Percentiles rank a stretch among this genome's conserved stretches.
These are phyloP conservation scores for Lunularia cruciata DNA, from an alignment of 225 moss, liverwort and hornwort genomes.

Conservation along the genomic window DNA sequence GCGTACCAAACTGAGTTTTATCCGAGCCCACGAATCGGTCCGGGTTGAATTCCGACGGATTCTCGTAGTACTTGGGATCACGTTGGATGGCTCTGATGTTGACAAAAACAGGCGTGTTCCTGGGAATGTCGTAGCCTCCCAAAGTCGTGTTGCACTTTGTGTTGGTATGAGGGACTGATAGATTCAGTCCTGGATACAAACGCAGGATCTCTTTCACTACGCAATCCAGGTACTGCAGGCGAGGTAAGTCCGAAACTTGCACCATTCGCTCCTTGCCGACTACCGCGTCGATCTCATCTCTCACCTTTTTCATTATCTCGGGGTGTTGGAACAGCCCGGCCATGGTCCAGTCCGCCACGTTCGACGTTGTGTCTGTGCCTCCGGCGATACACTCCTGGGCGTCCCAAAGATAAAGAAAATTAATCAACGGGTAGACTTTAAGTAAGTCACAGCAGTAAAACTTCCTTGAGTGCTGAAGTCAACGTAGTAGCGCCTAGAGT, in stretches of 20 bases:
- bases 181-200: constrained; percentile 38
- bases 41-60: constrained; percentile 36
- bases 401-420: no score
- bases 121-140: constrained; percentile 40
- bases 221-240: constrained; percentile 9
- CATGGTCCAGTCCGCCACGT: constrained; percentile 17
- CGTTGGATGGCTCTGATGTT: constrained; percentile 51
- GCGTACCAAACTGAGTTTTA: constrained; percentile 20
- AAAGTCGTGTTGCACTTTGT: constrained; percentile 13
- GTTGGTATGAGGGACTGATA: constrained; percentile 40
- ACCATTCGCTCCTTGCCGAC: constrained; percentile 7
- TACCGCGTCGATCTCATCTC: constrained; percentile 10
- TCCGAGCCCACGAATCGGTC: constrained; percentile 33
- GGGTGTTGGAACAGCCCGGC: constrained; percentile 1
- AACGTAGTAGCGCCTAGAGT: no score
- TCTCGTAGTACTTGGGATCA: constrained; percentile 33
- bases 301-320: background rate
- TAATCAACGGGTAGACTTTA: no score
- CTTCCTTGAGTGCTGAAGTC: no score
- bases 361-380: constrained; percentile 26
- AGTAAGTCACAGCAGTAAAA: no score
- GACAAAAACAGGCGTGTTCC: constrained; percentile 29
- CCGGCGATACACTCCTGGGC: background rate
- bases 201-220: constrained; percentile 31
- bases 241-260: constrained; percentile 1